Conservation (phyloP, 108 stramenopile genomes). For the Nannochloropsis granulata region DNA sequence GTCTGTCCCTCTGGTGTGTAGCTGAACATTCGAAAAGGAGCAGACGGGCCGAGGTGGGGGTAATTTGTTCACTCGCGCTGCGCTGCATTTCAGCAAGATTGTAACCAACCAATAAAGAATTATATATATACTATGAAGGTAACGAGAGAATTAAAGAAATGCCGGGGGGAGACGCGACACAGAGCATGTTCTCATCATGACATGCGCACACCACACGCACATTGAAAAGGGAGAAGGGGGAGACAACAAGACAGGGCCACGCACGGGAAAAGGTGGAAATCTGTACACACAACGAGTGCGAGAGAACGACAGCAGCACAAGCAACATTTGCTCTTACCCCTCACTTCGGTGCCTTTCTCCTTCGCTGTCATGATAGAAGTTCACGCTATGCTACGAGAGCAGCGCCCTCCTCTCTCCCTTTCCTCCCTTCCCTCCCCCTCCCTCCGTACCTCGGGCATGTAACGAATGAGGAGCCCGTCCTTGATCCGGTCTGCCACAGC, state of each 20-base stretch:
- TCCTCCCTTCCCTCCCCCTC: neutral
- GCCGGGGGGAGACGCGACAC: no score
- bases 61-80: neutral
- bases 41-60: neutral
- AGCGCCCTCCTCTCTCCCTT: neutral
- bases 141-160: no score
- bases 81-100: neutral
- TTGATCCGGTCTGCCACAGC: neutral
- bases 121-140: no score
- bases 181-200: no score
- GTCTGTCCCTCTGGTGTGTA: neutral
- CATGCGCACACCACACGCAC: neutral
- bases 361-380: no score
- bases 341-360: no score
- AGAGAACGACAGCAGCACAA: neutral
- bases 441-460: neutral
- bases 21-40: neutral
- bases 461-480: neutral
- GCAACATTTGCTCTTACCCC: no score
- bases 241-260: neutral
- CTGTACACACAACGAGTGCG: neutral
- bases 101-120: no score
- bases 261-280: neutral
- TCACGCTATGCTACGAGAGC: no score
- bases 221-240: neutral